Evolutionary conservation across 2,329 filamentous ascomycete species (phyloP).

Genomic region (Penicillium sp.): DNA sequence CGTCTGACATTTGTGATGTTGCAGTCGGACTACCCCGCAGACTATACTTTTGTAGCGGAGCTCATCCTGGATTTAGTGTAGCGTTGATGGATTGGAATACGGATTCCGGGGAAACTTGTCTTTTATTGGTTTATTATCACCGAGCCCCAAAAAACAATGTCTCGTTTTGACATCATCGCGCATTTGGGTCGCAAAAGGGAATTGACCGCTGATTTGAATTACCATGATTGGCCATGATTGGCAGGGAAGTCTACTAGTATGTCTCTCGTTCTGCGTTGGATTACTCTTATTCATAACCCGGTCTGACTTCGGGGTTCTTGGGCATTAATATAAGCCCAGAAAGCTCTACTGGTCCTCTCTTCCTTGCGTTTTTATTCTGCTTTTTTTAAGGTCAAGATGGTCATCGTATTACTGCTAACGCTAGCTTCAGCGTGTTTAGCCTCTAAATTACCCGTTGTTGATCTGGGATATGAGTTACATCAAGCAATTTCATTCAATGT

Average conservation of each 20-base stretch:
- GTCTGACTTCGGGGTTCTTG: background rate
- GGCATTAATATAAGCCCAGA: background rate
- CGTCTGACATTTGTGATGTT: background rate
- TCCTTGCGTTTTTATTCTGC: background rate
- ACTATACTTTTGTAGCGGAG: background rate
- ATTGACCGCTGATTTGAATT: too few species aligned
- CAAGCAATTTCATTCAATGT: constrained; percentile 38
- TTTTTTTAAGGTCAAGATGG: constrained; percentile 11
- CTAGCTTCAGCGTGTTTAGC: constrained; percentile 22
- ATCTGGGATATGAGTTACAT: constrained; percentile 56
- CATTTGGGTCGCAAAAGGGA: too few species aligned
- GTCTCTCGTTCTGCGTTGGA: background rate
- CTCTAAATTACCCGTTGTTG: constrained; percentile 42
- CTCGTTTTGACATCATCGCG: too few species aligned
- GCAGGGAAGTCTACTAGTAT: background rate
- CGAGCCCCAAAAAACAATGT: too few species aligned
- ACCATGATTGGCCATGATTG: too few species aligned
- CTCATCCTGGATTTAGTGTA: background rate
- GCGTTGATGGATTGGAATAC: background rate
- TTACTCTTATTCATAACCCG: background rate
- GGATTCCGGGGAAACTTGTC: background rate
- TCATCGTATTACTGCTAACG: constrained; percentile 6
- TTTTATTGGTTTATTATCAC: background rate
- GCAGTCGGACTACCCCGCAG: background rate
- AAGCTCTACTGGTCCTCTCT: background rate